Conservation (phyloP, 2,329 filamentous ascomycete species). For the Claviceps sorghi region DNA sequence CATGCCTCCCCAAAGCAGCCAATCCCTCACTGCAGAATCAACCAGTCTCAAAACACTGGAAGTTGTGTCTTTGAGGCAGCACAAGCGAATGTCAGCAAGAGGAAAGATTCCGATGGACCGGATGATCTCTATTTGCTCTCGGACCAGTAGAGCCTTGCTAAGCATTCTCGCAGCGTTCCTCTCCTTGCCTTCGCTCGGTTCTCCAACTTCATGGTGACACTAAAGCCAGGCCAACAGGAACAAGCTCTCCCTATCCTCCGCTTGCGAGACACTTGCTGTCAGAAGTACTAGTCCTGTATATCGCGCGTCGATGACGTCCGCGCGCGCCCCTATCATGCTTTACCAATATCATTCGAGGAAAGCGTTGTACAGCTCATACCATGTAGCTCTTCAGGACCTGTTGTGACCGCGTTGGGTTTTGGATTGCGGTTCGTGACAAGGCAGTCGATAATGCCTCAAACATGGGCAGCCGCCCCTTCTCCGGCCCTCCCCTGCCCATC, state of each 20-base stretch:
- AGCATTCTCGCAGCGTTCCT: background rate
- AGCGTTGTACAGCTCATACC: background rate
- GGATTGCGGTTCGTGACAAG: background rate
- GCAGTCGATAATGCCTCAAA: background rate
- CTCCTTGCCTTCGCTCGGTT: background rate
- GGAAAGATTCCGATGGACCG: constrained; percentile 1
- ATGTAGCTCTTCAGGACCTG: background rate
- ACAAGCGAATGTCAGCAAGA: background rate
- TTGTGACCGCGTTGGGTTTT: background rate
- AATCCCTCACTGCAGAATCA: background rate
- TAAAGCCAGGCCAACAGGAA: background rate
- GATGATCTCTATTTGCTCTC: constrained; percentile 1
- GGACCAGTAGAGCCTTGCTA: background rate
- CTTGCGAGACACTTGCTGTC: background rate
- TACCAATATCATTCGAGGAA: background rate
- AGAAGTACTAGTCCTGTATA: background rate
- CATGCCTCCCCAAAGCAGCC: background rate
- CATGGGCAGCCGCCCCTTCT: background rate
- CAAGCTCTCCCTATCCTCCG: background rate
- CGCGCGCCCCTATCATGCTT: background rate
- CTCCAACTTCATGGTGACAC: background rate
- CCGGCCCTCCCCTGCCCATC: background rate
- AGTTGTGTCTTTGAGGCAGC: constrained; percentile 1
- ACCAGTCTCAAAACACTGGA: background rate
- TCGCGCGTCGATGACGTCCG: background rate